Evolutionary conservation across 129 eudicot genomes (phyloP).

Genomic region (sunflower (Helianthus annuus)): HanXRQr2.0-SUNRISE NC_035445.2:151877765-151878264

Average conservation of each 20-base stretch:
- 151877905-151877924: slow-evolving; percentile 60
- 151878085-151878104: slow-evolving; percentile 63
- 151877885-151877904: slow-evolving; percentile 67
- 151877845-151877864: too few relatives aligned
- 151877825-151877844: too few relatives aligned
- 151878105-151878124: slow-evolving; percentile 67
- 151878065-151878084: slow-evolving; percentile 98
- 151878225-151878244: not conserved
- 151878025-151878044: not conserved
- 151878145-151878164: slow-evolving; percentile 1
- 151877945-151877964: slow-evolving; percentile 96
- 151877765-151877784: too few relatives aligned
- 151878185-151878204: not conserved
- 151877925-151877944: slow-evolving; percentile 81
- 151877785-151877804: too few relatives aligned
- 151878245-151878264: not conserved
- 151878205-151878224: not conserved
- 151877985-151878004: slow-evolving; percentile 5
- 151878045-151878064: slow-evolving; percentile 77
- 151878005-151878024: too few relatives aligned
- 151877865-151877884: not conserved
- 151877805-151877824: too few relatives aligned
- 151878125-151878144: slow-evolving; percentile 1
- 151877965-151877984: slow-evolving; percentile 46
- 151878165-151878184: not conserved